Evolutionary conservation across 768 basidiomycete species (phyloP).

Genomic region (Boletus rubropictus): DNA sequence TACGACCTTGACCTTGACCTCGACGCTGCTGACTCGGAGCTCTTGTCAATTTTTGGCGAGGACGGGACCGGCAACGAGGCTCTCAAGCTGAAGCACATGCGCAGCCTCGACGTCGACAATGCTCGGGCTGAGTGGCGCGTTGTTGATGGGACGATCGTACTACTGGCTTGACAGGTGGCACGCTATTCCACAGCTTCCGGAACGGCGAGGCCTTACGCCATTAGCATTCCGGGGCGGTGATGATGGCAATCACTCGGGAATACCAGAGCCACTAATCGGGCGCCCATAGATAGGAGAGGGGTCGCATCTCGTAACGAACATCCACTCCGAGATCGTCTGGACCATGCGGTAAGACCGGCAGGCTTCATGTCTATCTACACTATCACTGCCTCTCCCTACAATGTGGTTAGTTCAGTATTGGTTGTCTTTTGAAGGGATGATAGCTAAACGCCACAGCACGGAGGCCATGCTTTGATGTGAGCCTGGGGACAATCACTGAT

Average conservation of each 20-base stretch:
- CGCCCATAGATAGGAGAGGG: constrained; percentile 1
- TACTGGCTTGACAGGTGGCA: constrained; percentile 33
- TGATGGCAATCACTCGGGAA: neutral
- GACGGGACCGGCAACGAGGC: constrained; percentile 21
- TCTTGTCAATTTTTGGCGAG: constrained; percentile 29
- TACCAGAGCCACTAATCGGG: neutral
- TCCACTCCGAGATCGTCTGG: neutral
- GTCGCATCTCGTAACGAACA: constrained; percentile 1
- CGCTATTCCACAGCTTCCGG: neutral
- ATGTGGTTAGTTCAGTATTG: too few species aligned
- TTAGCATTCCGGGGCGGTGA: constrained; percentile 5
- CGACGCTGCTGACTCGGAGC: constrained; percentile 48
- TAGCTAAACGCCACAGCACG: too few species aligned
- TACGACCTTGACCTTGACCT: constrained; percentile 56
- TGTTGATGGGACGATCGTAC: constrained; percentile 43
- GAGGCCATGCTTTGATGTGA: too few species aligned
- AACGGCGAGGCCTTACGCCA: neutral
- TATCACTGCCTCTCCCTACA: neutral
- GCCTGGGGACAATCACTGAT: too few species aligned
- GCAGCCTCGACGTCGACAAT: constrained; percentile 54
- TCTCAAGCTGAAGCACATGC: constrained; percentile 51
- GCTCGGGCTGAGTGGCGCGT: constrained; percentile 68
- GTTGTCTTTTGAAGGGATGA: too few species aligned
- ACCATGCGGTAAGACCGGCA: neutral
- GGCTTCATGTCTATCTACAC: neutral